These are phyloP conservation scores for Primulina tabacum DNA, from an alignment of 257 asterid genomes.

Conservation along the genomic window DNA sequence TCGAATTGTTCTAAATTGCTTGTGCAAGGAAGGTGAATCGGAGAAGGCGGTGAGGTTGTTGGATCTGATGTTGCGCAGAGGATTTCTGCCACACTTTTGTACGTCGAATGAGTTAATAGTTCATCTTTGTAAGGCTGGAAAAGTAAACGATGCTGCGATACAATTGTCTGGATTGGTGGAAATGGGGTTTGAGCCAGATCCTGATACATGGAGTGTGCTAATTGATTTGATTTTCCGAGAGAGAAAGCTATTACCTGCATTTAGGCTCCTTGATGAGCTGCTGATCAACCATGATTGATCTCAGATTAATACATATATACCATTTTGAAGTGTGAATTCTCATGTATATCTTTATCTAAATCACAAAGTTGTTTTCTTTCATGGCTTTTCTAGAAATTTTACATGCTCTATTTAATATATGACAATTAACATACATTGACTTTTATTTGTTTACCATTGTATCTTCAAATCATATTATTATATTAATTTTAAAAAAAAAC, in stretches of 20 bases:
- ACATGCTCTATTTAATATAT: too few relatives aligned
- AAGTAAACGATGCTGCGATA: not conserved
- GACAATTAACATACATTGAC: too few relatives aligned
- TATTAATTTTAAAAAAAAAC: too few relatives aligned
- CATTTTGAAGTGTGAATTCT: too few relatives aligned
- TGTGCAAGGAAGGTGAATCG: constrained; percentile 65
- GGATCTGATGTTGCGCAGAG: constrained; percentile 68
- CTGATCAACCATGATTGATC: not conserved
- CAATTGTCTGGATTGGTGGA: constrained; percentile 51
- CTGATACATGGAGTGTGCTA: constrained; percentile 61
- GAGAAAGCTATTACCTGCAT: constrained; percentile 55
- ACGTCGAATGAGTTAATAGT: constrained; percentile 48
- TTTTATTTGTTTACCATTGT: too few relatives aligned
- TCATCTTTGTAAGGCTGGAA: too few relatives aligned
- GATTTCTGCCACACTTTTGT: constrained; percentile 74
- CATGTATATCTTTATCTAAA: too few relatives aligned
- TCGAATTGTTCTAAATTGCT: constrained; percentile 73
- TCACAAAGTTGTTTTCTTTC: too few relatives aligned
- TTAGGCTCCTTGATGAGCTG: constrained; percentile 65
- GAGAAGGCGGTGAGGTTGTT: constrained; percentile 57
- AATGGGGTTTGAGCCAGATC: constrained; percentile 69
- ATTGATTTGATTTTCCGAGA: constrained; percentile 25
- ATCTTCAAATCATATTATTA: too few relatives aligned
- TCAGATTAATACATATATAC: too few relatives aligned
- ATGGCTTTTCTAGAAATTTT: too few relatives aligned